Evolutionary conservation across 208 protist genomes (phyloP).

Genomic region (Acanthamoeba royreba): DNA sequence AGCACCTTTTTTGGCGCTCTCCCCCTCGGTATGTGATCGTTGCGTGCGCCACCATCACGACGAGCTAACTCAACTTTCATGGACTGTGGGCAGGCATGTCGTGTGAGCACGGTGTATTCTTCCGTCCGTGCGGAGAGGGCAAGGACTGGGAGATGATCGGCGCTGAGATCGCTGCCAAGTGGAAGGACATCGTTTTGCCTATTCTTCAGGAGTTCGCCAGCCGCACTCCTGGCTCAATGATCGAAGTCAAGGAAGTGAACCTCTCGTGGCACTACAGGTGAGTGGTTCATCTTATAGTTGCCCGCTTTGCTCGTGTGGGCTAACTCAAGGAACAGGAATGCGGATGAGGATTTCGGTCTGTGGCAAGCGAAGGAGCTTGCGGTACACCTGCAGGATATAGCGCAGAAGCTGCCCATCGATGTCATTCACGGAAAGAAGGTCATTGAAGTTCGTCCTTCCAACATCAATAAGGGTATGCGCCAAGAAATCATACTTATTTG

Average conservation of each 20-base stretch:
- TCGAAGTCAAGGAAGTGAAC: constrained; percentile 69
- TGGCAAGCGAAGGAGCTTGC: constrained; percentile 74
- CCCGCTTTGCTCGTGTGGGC: not conserved
- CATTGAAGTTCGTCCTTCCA: constrained; percentile 16
- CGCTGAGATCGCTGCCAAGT: constrained; percentile 28
- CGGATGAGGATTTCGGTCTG: constrained; percentile 76
- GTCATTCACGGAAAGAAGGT: constrained; percentile 61
- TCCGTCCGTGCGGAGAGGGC: constrained; percentile 7
- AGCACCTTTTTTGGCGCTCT: not conserved
- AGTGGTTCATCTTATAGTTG: no score
- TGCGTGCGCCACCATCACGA: not conserved
- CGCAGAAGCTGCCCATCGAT: constrained; percentile 61
- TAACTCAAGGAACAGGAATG: not conserved
- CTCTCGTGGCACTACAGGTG: constrained; percentile 74
- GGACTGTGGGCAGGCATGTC: not conserved
- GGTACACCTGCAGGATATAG: constrained; percentile 59
- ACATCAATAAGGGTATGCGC: not conserved
- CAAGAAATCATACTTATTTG: not conserved
- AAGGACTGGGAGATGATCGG: constrained; percentile 38
- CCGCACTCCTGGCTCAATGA: constrained; percentile 68
- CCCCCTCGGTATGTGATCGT: not conserved
- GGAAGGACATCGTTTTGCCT: constrained; percentile 54
- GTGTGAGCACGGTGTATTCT: constrained; percentile 36
- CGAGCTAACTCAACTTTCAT: not conserved
- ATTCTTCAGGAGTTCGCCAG: constrained; percentile 54